Evolutionary conservation across 495 filamentous ascomycete species (phyloP).

Genomic region (Parathielavia hyrcaniae): DNA sequence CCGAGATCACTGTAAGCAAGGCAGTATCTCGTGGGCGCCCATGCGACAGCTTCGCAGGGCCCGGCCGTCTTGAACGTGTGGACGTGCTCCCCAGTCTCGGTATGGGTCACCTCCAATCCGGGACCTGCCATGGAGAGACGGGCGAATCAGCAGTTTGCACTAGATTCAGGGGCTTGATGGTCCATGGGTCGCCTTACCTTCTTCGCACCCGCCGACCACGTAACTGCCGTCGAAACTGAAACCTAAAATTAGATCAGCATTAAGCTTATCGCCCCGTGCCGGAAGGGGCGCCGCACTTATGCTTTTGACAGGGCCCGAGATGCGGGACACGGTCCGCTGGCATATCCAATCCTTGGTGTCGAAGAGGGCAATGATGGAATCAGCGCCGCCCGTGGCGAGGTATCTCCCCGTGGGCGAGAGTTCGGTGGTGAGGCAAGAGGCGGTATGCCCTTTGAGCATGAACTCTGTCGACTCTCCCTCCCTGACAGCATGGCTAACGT

Average conservation of each 20-base stretch:
- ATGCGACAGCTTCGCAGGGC: conserved; percentile 63
- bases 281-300: conserved; percentile 49
- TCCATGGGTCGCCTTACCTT: conserved; percentile 45
- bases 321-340: conserved; percentile 66
- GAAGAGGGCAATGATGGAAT: conserved; percentile 84
- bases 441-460: conserved; percentile 77
- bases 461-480: conserved; percentile 42
- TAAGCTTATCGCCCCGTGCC: conserved; percentile 4
- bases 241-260: conserved; percentile 30
- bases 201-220: conserved; percentile 77
- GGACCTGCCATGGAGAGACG: conserved; percentile 29
- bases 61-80: conserved; percentile 67
- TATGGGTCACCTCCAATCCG: conserved; percentile 70
- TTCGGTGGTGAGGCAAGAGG: conserved; percentile 62
- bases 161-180: not conserved
- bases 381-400: conserved; percentile 81
- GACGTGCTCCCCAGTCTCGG: conserved; percentile 81
- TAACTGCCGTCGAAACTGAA: conserved; percentile 91
- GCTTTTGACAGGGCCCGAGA: conserved; percentile 72
- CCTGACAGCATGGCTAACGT: conserved; percentile 33
- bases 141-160: conserved; percentile 7
- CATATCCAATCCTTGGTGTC: conserved; percentile 92
- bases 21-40: conserved; percentile 87
- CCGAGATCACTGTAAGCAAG: conserved; percentile 81
- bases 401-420: conserved; percentile 71